Evolutionary conservation across 257 asterid genomes (phyloP).

Genomic region (Striga asiatica): DNA sequence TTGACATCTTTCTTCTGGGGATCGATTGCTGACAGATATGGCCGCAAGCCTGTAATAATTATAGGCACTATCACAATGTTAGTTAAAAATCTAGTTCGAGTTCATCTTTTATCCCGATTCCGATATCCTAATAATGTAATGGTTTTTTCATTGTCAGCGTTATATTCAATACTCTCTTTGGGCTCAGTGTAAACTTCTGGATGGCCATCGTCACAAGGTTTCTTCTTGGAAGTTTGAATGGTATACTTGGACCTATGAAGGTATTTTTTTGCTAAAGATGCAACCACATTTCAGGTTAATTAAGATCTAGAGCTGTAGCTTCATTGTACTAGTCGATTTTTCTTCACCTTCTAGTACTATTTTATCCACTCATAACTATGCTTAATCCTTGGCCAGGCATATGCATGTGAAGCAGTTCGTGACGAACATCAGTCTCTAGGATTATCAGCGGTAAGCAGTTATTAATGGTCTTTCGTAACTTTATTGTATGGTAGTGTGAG

Average conservation of each 20-base stretch:
- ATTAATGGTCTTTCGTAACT: too few species aligned
- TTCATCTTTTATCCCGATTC: background rate
- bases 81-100: slow-evolving; percentile 15
- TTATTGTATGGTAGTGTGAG: background rate
- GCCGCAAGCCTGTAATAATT: slow-evolving; percentile 61
- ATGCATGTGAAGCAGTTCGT: too few species aligned
- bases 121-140: background rate
- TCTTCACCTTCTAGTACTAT: too few species aligned
- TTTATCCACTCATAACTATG: background rate
- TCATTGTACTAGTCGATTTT: background rate
- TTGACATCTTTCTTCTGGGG: slow-evolving; percentile 68
- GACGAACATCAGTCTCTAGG: too few species aligned
- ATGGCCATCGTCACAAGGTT: too few species aligned
- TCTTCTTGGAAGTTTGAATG: too few species aligned
- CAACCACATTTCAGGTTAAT: background rate
- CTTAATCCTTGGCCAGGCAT: too few species aligned
- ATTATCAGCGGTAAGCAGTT: too few species aligned
- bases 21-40: slow-evolving; percentile 49
- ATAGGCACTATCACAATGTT: slow-evolving; percentile 51
- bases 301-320: background rate
- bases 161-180: slow-evolving; percentile 72
- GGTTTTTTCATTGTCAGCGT: slow-evolving; percentile 36
- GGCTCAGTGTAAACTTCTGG: slow-evolving; percentile 62
- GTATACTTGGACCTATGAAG: too few species aligned
- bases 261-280: too few species aligned